Evolutionary conservation across 768 basidiomycete species (phyloP), one percentile per base, ranked within the genome.

Genomic region (Boletus rufocinnamomeus): DNA sequence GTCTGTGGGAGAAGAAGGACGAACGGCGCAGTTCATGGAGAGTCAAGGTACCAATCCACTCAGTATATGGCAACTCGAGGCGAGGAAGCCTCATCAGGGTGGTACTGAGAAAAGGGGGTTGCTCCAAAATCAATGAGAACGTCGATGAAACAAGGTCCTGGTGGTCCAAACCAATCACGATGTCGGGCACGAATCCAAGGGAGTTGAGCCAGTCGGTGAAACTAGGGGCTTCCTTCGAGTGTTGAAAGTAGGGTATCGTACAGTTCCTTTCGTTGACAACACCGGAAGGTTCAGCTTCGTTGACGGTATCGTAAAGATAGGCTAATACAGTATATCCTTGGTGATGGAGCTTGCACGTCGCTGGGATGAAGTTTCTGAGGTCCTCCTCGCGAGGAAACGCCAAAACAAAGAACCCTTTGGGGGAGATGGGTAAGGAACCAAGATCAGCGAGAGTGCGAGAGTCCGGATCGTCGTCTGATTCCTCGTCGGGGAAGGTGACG

Each of bases 11-110:
- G 63, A 37, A 44, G 28, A 60, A 54, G 34, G 25, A 64, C 52
- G 57, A 62, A 49, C 54, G 60, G 55, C 60, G 62, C 17, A 59
- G 82, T 72, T 91, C 88, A 30, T 73, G 58, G 6, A 86, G 61
- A 2, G 82, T 74, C 27, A 91, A 74, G 0, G 83, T 75, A 3
- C 79, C 77, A 74, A 90, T 84, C 89, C 89, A 91, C 32, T 80
- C 76, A 2, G 77, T 77, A 59, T 82, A 77, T 17, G 65, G 68
- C 30, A 89, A 67, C 60, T 88, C 83, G n/a, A 59, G 62, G 9
- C 74, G 74, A 34, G 80, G 80, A 28, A 88, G 69, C 23, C 74
- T 74, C 1, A 86, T 71, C 10, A 79, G 19, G 11, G 75, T 74
- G 28, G 71, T 65, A 25, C 72, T 61, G 54, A 63, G 65, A 43